These are phyloP conservation scores for Yarrowia galli DNA, from an alignment of 1,139 yeast genomes.

Conservation along the genomic window DNA sequence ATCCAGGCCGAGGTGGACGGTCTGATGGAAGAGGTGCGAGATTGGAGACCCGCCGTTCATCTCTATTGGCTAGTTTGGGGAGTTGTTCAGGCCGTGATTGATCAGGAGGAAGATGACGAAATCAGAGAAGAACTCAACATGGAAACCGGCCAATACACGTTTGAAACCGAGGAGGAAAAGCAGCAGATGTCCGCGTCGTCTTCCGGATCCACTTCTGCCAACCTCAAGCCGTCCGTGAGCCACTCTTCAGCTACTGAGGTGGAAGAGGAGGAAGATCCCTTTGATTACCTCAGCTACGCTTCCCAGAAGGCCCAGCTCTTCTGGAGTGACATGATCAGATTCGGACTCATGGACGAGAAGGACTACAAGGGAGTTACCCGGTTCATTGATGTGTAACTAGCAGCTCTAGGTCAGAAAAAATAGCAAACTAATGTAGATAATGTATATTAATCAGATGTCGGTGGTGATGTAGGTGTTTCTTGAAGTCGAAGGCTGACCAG, in stretches of 20 bases:
- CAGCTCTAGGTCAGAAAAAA: no score
- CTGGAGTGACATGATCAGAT: constrained; percentile 74
- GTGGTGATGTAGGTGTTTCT: no score
- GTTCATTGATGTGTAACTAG: constrained; percentile 40
- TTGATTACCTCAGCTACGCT: constrained; percentile 79
- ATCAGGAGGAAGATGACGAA: constrained; percentile 45
- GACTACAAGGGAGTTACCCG: constrained; percentile 46
- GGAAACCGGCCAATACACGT: constrained; percentile 47
- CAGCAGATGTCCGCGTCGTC: constrained; percentile 43
- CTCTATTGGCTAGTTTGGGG: constrained; percentile 94
- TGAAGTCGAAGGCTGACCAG: no score
- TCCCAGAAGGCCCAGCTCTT: constrained; percentile 75
- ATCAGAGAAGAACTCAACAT: constrained; percentile 45
- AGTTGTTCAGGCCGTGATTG: constrained; percentile 64
- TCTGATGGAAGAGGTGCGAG: constrained; percentile 67
- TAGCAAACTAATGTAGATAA: constrained; percentile 22
- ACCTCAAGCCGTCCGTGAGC: constrained; percentile 35
- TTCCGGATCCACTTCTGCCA: constrained; percentile 17
- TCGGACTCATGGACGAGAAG: constrained; percentile 58
- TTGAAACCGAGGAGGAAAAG: constrained; percentile 41
- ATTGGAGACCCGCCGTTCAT: constrained; percentile 84
- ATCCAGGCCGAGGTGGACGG: constrained; percentile 64
- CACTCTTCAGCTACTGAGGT: constrained; percentile 41
- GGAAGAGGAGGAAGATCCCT: constrained; percentile 67
- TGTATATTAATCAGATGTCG: no score